Conservation (phyloP, 2,329 filamentous ascomycete genomes). For the Xylariaceae sp. region DNA sequence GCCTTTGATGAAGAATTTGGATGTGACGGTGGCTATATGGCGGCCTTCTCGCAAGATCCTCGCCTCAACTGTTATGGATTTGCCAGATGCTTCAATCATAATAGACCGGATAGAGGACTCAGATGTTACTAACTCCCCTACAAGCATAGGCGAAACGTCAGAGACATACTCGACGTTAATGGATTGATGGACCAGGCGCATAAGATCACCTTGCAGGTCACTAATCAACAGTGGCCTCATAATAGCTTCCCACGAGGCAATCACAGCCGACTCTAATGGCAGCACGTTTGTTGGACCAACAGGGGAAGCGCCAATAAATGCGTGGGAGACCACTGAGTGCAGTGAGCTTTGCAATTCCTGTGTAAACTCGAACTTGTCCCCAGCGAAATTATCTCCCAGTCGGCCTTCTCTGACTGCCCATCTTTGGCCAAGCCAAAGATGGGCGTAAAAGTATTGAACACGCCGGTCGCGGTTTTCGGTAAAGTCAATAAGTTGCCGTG, state of each 20-base stretch:
- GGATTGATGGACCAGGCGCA: constrained; percentile 95
- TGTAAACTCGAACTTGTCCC: constrained; percentile 13
- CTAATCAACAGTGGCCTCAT: constrained; percentile 99
- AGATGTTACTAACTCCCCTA: constrained; percentile 89
- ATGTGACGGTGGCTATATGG: constrained; percentile 24
- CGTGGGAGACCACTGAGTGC: constrained; percentile 94
- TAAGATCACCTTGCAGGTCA: constrained; percentile 90
- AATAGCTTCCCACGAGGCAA: constrained; percentile 97
- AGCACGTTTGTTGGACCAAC: constrained; percentile 86
- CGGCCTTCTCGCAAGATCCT: constrained; percentile 15
- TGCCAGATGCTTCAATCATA: constrained; percentile 80
- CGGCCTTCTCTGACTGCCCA: neutral
- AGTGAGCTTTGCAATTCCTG: constrained; percentile 69
- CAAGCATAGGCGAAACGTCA: constrained; percentile 90
- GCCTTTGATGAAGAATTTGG: constrained; percentile 28
- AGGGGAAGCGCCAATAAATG: constrained; percentile 86
- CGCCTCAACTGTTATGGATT: constrained; percentile 24
- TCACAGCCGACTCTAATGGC: constrained; percentile 98
- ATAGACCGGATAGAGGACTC: constrained; percentile 96
- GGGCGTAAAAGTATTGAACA: constrained; percentile 24
- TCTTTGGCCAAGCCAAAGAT: constrained; percentile 19
- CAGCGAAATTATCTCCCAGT: constrained; percentile 18
- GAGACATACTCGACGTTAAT: constrained; percentile 98
- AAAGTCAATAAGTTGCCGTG: constrained; percentile 18
- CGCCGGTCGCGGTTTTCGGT: constrained; percentile 10